Evolutionary conservation across 2,329 filamentous ascomycete genomes (phyloP).

Genomic region (Aulographum hederae): DNA sequence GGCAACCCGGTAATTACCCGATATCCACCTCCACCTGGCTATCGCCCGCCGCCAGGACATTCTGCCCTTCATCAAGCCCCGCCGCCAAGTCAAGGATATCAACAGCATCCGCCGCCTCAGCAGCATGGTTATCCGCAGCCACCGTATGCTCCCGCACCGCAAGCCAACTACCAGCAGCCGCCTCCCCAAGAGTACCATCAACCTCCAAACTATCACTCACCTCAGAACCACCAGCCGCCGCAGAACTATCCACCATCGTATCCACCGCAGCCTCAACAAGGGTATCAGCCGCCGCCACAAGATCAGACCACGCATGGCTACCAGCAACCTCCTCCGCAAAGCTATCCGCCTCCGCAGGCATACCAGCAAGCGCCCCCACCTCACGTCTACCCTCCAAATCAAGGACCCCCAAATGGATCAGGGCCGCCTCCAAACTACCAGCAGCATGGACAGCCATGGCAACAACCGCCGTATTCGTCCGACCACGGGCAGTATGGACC

Average conservation of each 20-base stretch:
- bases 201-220: conserved; percentile 3
- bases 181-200: conserved; percentile 4
- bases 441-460: neutral
- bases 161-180: conserved; percentile 1
- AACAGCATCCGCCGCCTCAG: conserved; percentile 1
- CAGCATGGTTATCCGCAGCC: conserved; percentile 3
- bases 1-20: conserved; percentile 29
- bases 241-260: conserved; percentile 3
- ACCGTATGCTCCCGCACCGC: conserved; percentile 1
- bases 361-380: conserved; percentile 5
- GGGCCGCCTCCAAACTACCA: conserved; percentile 1
- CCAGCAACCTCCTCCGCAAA: conserved; percentile 4
- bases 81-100: conserved; percentile 2
- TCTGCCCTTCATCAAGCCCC: conserved; percentile 8
- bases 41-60: conserved; percentile 15
- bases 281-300: conserved; percentile 12
- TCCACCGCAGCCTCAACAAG: conserved; percentile 8
- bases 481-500: neutral
- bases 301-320: conserved; percentile 5
- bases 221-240: conserved; percentile 4
- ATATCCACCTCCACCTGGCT: conserved; percentile 31
- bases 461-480: neutral
- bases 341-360: conserved; percentile 10
- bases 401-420: conserved; percentile 2
- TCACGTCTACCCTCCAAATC: neutral